Evolutionary conservation across 78 protist genomes (phyloP).

Genomic region (Paratrimastix pyriformis): DNA sequence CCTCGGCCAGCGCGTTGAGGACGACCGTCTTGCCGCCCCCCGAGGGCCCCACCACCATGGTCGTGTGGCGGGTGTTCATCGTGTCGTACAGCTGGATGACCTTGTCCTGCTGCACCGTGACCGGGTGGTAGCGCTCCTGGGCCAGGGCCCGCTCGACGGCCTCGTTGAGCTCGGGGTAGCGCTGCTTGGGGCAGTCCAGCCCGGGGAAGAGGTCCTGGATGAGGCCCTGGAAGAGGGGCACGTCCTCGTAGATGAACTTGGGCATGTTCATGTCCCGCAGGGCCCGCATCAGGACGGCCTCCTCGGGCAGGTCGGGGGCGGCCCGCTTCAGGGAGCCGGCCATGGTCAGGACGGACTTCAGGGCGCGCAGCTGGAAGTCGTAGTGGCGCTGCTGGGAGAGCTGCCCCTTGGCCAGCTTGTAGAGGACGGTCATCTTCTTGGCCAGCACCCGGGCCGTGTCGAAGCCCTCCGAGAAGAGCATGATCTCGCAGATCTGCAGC

Average conservation of each 20-base stretch:
- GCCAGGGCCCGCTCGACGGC: conserved; percentile 33
- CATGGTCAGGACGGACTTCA: conserved; percentile 76
- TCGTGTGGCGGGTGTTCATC: conserved; percentile 73
- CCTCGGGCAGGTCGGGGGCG: conserved; percentile 44
- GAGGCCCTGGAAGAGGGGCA: conserved; percentile 75
- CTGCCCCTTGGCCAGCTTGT: conserved; percentile 70
- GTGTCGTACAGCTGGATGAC: conserved; percentile 79
- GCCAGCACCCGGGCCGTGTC: conserved; percentile 58
- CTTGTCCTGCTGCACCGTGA: conserved; percentile 62
- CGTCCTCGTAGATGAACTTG: conserved; percentile 82
- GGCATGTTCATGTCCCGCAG: conserved; percentile 82
- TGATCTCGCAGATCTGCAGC: conserved; percentile 66
- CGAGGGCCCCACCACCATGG: conserved; percentile 88
- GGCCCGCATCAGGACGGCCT: conserved; percentile 76
- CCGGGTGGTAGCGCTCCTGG: neutral
- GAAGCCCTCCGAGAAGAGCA: conserved; percentile 78
- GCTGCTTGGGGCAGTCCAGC: conserved; percentile 38
- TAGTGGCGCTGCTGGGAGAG: conserved; percentile 76
- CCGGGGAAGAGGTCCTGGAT: conserved; percentile 70
- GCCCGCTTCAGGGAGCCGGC: conserved; percentile 83
- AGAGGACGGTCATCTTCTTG: conserved; percentile 74
- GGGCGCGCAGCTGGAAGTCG: conserved; percentile 81
- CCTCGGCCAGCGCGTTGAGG: conserved; percentile 39
- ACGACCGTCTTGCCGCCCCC: conserved; percentile 77
- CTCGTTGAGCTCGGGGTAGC: conserved; percentile 32